Conservation (phyloP, 345 rosid species). For the Citrus trifoliata region DNA sequence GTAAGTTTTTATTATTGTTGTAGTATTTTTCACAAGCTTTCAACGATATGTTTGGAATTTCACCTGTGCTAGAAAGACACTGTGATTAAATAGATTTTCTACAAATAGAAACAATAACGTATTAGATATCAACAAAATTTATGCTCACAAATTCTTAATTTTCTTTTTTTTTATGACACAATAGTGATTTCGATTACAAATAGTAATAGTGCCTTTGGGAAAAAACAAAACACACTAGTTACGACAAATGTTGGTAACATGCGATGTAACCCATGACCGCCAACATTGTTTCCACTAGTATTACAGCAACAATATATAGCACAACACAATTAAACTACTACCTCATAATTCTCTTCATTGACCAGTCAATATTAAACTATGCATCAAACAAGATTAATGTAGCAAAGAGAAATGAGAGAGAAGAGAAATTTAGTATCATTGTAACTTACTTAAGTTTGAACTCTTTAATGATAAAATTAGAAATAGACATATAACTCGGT, state of each 20-base stretch:
- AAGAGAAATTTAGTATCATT: conserved; percentile 56
- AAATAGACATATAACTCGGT: neutral
- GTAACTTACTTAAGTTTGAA: neutral
- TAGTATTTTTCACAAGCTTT: too few species aligned
- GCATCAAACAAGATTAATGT: neutral
- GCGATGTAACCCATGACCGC: conserved; percentile 17
- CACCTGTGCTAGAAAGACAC: too few species aligned
- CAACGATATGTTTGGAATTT: too few species aligned
- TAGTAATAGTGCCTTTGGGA: neutral
- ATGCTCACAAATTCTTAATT: too few species aligned
- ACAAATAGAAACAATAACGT: too few species aligned
- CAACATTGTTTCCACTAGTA: conserved; percentile 14
- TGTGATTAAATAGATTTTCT: too few species aligned
- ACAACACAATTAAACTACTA: neutral
- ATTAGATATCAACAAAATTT: too few species aligned
- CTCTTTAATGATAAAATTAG: neutral
- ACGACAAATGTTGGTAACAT: conserved; percentile 19
- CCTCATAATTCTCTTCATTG: neutral
- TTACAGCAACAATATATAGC: neutral
- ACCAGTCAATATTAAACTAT: neutral
- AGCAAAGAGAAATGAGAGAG: conserved; percentile 9
- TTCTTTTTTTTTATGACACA: neutral
- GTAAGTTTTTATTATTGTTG: too few species aligned
- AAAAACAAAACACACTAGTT: conserved; percentile 8
- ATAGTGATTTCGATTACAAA: conserved; percentile 19